A percentile compares a stretch with the other conserved stretches of the same genome.
These are phyloP conservation scores for Hypomyces perniciosus DNA, from an alignment of 2,329 filamentous ascomycete species.

Conservation along the genomic window DNA sequence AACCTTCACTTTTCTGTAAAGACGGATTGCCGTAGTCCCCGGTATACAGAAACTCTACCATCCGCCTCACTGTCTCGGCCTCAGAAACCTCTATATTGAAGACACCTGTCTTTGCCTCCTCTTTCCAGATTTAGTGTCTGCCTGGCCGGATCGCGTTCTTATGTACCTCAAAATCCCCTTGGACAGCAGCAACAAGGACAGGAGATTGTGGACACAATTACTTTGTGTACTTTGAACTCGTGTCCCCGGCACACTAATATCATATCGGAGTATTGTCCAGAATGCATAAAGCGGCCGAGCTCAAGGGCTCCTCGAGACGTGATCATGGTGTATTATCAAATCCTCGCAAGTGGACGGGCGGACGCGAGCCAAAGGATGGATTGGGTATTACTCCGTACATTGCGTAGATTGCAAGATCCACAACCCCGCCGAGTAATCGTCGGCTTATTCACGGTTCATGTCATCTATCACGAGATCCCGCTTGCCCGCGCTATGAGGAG, in stretches of 20 bases:
- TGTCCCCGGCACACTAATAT: constrained; percentile 14
- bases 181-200: constrained; percentile 13
- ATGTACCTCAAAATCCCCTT: constrained; percentile 13
- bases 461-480: too few relatives aligned
- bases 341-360: neutral
- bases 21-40: constrained; percentile 14
- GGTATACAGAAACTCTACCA: constrained; percentile 19
- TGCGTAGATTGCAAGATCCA: too few relatives aligned
- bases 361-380: neutral
- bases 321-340: neutral
- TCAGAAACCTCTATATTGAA: constrained; percentile 15
- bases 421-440: too few relatives aligned
- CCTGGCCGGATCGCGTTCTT: neutral
- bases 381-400: too few relatives aligned
- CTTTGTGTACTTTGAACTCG: constrained; percentile 19
- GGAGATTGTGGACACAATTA: constrained; percentile 18
- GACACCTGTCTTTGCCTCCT: constrained; percentile 14
- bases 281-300: constrained; percentile 6
- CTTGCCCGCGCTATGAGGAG: too few relatives aligned
- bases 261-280: constrained; percentile 18
- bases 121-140: neutral
- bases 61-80: constrained; percentile 13
- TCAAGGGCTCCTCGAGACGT: neutral
- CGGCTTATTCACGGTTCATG: too few relatives aligned
- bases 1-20: neutral